Percentiles rank a stretch among this genome's conserved stretches.
Conservation (phyloP, 371 early-diverging fungal species). For the Mucor irregularis region DNA sequence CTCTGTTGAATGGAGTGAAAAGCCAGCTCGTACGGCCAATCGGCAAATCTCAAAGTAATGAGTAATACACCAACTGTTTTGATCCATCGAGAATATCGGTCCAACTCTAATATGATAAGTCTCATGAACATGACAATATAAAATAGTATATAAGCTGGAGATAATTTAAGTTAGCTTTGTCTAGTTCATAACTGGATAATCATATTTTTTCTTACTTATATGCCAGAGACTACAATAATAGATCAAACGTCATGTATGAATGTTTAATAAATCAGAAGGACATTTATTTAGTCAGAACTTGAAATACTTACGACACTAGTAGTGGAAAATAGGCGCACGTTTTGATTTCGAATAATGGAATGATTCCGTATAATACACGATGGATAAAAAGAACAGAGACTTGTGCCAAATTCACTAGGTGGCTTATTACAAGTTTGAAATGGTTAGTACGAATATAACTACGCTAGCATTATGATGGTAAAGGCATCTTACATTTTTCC, state of each 20-base stretch:
- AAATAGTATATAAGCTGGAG: slow-evolving; percentile 33
- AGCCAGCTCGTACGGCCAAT: slow-evolving; percentile 50
- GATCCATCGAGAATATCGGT: slow-evolving; percentile 38
- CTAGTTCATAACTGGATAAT: no score
- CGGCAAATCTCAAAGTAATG: slow-evolving; percentile 42
- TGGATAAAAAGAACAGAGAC: slow-evolving; percentile 35
- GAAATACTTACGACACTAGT: slow-evolving; percentile 45
- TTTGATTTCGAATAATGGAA: slow-evolving; percentile 45
- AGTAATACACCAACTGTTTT: slow-evolving; percentile 36
- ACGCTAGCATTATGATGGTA: background rate
- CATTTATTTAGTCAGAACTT: background rate
- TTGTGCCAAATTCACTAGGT: slow-evolving; percentile 46
- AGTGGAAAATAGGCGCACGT: slow-evolving; percentile 48
- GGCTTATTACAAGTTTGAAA: slow-evolving; percentile 20
- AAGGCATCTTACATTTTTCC: slow-evolving; percentile 38
- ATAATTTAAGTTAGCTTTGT: no score
- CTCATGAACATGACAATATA: slow-evolving; percentile 50
- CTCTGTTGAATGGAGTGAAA: slow-evolving; percentile 23
- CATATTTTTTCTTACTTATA: slow-evolving; percentile 18
- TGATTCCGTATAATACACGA: slow-evolving; percentile 38
- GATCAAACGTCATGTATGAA: background rate
- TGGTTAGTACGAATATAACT: background rate
- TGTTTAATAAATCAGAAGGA: background rate
- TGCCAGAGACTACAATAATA: slow-evolving; percentile 34
- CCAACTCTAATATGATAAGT: slow-evolving; percentile 38